A percentile compares a stretch with the other conserved stretches of the same genome.
Evolutionary conservation across 2,329 filamentous ascomycete genomes (phyloP).

Genomic region (Fusarium devonianum): DNA sequence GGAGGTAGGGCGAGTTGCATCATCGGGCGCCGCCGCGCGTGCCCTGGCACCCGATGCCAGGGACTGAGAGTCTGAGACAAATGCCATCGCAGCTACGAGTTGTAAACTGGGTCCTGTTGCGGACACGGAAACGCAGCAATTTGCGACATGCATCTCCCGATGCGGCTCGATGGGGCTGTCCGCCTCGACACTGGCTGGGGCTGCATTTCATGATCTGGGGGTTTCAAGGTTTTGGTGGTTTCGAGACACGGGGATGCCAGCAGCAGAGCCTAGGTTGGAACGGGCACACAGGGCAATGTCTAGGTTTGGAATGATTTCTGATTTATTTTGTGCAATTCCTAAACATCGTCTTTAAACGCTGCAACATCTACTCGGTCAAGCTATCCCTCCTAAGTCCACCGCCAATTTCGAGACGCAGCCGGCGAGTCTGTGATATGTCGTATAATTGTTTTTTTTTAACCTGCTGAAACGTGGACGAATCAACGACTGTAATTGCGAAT

Average conservation of each 20-base stretch:
- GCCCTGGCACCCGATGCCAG: conserved; percentile 22
- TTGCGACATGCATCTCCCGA: conserved; percentile 22
- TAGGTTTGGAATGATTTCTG: too few species aligned
- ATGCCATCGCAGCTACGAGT: not conserved
- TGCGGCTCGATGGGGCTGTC: not conserved
- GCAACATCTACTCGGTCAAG: too few species aligned
- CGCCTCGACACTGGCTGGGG: conserved; percentile 9
- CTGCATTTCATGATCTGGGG: conserved; percentile 15
- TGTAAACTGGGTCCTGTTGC: conserved; percentile 2
- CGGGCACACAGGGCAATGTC: too few species aligned
- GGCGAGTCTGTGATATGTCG: not conserved
- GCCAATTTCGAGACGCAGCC: not conserved
- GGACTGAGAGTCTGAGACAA: conserved; percentile 16
- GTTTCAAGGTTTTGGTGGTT: not conserved
- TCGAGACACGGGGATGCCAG: not conserved
- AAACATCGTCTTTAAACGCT: too few species aligned
- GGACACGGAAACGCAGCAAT: conserved; percentile 3
- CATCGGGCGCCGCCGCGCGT: conserved; percentile 22
- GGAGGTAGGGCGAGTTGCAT: conserved; percentile 18
- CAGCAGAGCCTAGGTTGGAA: too few species aligned
- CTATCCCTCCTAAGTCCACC: not conserved
- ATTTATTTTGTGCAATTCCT: too few species aligned
- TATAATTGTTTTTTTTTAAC: not conserved
- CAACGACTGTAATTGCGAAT: not conserved
- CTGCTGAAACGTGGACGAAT: not conserved